These are phyloP conservation scores for Hibiscus tridactylites DNA, from an alignment of 345 rosid species.

Conservation along the genomic window DNA sequence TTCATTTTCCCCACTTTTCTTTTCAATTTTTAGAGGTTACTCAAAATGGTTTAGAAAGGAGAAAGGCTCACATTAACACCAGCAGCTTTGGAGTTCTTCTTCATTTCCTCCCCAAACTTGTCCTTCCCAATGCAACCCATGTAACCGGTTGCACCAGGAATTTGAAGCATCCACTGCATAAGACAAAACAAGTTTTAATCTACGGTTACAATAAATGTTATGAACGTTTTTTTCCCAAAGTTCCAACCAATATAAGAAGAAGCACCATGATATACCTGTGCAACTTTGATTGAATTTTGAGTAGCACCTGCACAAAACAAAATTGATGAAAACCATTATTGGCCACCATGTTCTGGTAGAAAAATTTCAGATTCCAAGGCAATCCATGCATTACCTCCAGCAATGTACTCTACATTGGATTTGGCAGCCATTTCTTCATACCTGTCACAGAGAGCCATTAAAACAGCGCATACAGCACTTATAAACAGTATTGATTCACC, in stretches of 20 bases:
- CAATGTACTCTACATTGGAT: conserved; percentile 49
- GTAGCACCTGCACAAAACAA: conserved; percentile 49
- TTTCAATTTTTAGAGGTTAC: background rate
- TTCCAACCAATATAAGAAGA: background rate
- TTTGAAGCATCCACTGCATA: conserved; percentile 93
- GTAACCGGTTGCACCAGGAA: conserved; percentile 78
- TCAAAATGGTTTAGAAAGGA: background rate
- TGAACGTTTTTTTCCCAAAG: background rate
- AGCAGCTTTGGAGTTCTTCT: conserved; percentile 55
- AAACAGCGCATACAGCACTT: background rate
- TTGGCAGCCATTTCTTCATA: conserved; percentile 44
- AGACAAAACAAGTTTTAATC: background rate
- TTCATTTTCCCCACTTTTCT: background rate
- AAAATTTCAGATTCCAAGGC: background rate
- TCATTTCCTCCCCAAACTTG: conserved; percentile 93
- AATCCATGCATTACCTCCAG: conserved; percentile 48
- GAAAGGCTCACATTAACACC: conserved; percentile 62
- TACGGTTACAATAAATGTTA: background rate
- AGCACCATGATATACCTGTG: conserved; percentile 47
- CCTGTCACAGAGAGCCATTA: conserved; percentile 23
- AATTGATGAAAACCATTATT: background rate
- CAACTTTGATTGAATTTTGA: conserved; percentile 87
- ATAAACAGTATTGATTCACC: background rate
- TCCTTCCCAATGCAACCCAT: conserved; percentile 95
- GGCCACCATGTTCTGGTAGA: background rate